Conservation (phyloP, 2,329 filamentous ascomycete genomes). For the Xylaria sp. region DNA sequence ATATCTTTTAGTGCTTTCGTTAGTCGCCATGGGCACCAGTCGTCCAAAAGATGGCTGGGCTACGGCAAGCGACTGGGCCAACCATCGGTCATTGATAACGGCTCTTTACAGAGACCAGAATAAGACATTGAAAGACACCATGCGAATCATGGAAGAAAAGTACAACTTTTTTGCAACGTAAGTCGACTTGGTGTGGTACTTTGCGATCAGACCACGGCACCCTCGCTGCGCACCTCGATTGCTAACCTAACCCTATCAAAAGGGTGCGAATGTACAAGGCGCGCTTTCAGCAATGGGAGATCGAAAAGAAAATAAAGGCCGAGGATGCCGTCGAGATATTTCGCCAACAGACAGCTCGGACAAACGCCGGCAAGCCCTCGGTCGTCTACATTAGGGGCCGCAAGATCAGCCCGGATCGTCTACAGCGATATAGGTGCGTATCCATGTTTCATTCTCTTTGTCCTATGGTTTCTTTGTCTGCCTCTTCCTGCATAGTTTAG, state of each 20-base stretch:
- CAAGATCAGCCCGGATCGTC: constrained; percentile 38
- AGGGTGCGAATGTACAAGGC: constrained; percentile 42
- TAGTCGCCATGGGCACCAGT: constrained; percentile 30
- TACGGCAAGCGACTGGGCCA: constrained; percentile 37
- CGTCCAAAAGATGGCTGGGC: constrained; percentile 36
- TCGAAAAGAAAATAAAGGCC: constrained; percentile 43
- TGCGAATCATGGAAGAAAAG: constrained; percentile 39
- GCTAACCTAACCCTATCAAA: constrained; percentile 17
- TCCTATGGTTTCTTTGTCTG: not conserved
- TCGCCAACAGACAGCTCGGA: constrained; percentile 39
- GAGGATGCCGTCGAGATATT: constrained; percentile 42
- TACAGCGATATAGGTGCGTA: constrained; percentile 39
- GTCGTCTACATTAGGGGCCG: constrained; percentile 40
- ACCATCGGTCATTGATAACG: constrained; percentile 35
- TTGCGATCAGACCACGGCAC: not conserved
- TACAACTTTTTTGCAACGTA: constrained; percentile 60
- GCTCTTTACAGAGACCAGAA: constrained; percentile 39
- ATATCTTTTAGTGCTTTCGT: not conserved
- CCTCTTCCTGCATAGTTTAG: not conserved
- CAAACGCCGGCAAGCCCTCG: constrained; percentile 38
- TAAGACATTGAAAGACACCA: constrained; percentile 41
- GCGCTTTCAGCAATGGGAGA: constrained; percentile 41
- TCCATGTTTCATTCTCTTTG: not conserved
- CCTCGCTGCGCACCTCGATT: not conserved
- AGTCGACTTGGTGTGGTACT: constrained; percentile 17